Conservation (phyloP, 176 grass and related monocot genomes). For the Eleusine indica region DNA sequence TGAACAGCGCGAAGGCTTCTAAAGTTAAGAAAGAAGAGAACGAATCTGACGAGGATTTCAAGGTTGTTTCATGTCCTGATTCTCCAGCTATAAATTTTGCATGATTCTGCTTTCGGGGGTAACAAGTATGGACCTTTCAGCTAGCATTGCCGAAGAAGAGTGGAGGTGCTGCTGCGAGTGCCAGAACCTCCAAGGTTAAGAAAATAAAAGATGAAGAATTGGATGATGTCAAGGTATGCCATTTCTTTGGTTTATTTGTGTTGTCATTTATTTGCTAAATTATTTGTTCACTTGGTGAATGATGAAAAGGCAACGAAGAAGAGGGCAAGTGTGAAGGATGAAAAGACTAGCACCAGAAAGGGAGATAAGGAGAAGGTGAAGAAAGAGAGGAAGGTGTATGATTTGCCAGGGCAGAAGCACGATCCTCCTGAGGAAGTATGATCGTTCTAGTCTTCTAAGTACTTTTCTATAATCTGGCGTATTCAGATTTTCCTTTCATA, state of each 20-base stretch:
- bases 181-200: slow-evolving; percentile 45
- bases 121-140: slow-evolving; percentile 34
- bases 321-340: slow-evolving; percentile 31
- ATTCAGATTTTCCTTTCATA: neutral
- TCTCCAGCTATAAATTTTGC: slow-evolving; percentile 13
- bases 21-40: slow-evolving; percentile 56
- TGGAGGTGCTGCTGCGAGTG: slow-evolving; percentile 4
- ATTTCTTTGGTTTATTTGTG: slow-evolving; percentile 17
- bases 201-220: slow-evolving; percentile 55
- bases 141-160: slow-evolving; percentile 35
- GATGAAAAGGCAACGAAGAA: slow-evolving; percentile 53
- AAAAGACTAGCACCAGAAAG: slow-evolving; percentile 24
- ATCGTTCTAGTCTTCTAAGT: neutral
- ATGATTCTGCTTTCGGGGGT: neutral
- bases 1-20: slow-evolving; percentile 44
- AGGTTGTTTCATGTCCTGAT: slow-evolving; percentile 16
- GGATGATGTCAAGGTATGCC: slow-evolving; percentile 47
- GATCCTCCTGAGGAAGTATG: slow-evolving; percentile 88
- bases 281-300: slow-evolving; percentile 39
- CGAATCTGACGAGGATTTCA: slow-evolving; percentile 28
- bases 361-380: slow-evolving; percentile 43
- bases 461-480: slow-evolving; percentile 28
- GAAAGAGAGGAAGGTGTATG: slow-evolving; percentile 78
- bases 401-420: slow-evolving; percentile 93
- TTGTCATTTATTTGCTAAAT: slow-evolving; percentile 31